Percentiles rank a stretch among this genome's conserved stretches.
Conservation (phyloP, 352 stramenopile genomes). For the Saprolegnia diclina region DNA sequence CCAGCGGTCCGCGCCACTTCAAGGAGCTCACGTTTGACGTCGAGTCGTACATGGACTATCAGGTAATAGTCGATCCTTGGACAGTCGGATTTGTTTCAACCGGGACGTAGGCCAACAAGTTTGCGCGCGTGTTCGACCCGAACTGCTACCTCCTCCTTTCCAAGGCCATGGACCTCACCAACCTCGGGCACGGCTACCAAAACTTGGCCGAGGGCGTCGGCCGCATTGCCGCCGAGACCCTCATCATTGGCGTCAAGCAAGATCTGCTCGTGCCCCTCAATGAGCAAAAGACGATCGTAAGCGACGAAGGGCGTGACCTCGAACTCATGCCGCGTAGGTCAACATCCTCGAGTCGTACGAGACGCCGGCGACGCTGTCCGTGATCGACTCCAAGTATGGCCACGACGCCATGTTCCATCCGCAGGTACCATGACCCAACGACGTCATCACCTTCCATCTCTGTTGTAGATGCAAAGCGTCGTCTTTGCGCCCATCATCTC, state of each 20-base stretch:
- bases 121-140: slow-evolving; percentile 74
- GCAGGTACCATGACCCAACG: slow-evolving; percentile 37
- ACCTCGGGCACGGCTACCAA: slow-evolving; percentile 57
- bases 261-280: slow-evolving; percentile 80
- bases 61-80: slow-evolving; percentile 31
- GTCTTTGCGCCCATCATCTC: slow-evolving; percentile 64
- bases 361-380: slow-evolving; percentile 51
- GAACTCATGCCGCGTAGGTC: slow-evolving; percentile 30
- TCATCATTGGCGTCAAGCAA: slow-evolving; percentile 79
- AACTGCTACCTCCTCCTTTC: slow-evolving; percentile 87
- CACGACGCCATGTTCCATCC: slow-evolving; percentile 85
- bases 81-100: neutral
- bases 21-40: slow-evolving; percentile 81
- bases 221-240: slow-evolving; percentile 54
- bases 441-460: too few relatives aligned
- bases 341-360: slow-evolving; percentile 78
- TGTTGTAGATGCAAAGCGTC: slow-evolving; percentile 34
- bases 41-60: slow-evolving; percentile 88
- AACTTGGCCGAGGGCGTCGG: slow-evolving; percentile 70
- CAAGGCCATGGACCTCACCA: slow-evolving; percentile 83
- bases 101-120: slow-evolving; percentile 45
- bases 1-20: slow-evolving; percentile 59
- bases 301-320: neutral
- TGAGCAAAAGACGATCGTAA: slow-evolving; percentile 69
- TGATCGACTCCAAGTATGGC: slow-evolving; percentile 80